Evolutionary conservation across 2,329 filamentous ascomycete species (phyloP).

Genomic region (Colletotrichum higginsianum): DNA sequence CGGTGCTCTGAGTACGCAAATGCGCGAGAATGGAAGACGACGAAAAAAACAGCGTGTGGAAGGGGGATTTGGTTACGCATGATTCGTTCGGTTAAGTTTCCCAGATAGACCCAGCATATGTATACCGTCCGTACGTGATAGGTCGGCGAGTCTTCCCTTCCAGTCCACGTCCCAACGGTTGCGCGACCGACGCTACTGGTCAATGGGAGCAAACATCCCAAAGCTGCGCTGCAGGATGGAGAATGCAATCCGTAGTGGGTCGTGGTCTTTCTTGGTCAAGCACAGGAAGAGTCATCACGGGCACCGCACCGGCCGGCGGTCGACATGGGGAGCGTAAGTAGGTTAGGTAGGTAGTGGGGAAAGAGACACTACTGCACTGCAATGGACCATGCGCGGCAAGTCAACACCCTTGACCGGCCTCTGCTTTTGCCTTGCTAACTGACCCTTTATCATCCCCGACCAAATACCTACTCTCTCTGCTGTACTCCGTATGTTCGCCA

Average conservation of each 20-base stretch:
- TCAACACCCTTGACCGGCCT: conserved; percentile 17
- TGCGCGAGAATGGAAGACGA: not conserved
- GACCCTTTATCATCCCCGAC: not conserved
- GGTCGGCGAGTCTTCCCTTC: not conserved
- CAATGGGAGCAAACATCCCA: conserved; percentile 25
- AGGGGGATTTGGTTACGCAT: not conserved
- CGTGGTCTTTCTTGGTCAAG: not conserved
- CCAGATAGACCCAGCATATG: not conserved
- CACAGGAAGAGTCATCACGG: conserved; percentile 31
- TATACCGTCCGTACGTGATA: not conserved
- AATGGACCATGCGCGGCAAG: conserved; percentile 20
- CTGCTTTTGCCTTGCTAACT: not conserved
- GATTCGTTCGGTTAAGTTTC: conserved; percentile 10
- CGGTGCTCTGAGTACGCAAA: conserved; percentile 3
- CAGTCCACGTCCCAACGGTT: conserved; percentile 5
- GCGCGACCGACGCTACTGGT: conserved; percentile 35
- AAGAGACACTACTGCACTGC: conserved; percentile 11
- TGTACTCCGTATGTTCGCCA: conserved; percentile 7
- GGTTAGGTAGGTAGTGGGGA: not conserved
- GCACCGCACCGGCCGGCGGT: conserved; percentile 1
- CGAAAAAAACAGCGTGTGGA: not conserved
- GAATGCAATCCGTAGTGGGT: conserved; percentile 1
- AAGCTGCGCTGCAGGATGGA: conserved; percentile 21
- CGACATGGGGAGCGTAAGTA: not conserved
- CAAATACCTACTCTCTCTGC: not conserved